These are phyloP conservation scores for Aureobasidium subglaciale DNA, from an alignment of 2,329 filamentous ascomycete genomes.

Conservation along the genomic window DNA sequence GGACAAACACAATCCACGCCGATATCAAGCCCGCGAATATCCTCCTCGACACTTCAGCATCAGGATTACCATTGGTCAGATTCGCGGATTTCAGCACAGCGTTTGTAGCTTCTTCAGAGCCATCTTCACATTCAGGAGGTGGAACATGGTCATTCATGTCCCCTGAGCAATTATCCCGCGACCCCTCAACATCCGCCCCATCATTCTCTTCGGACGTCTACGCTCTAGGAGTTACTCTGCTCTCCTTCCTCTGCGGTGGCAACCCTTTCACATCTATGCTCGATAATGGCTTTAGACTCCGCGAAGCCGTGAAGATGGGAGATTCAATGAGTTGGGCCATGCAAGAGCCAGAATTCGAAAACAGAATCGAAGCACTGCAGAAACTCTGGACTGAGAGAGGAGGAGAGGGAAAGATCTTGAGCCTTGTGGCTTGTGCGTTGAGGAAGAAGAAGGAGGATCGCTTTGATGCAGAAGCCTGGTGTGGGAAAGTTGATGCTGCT, in stretches of 20 bases:
- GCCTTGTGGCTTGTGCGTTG: slow-evolving; percentile 34
- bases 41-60: slow-evolving; percentile 27
- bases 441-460: slow-evolving; percentile 29
- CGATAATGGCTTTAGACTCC: slow-evolving; percentile 35
- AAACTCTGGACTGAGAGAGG: slow-evolving; percentile 20
- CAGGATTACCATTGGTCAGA: slow-evolving; percentile 23
- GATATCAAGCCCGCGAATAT: slow-evolving; percentile 45
- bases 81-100: slow-evolving; percentile 41
- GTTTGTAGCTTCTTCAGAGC: slow-evolving; percentile 35
- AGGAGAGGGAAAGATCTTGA: slow-evolving; percentile 24
- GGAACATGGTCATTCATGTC: slow-evolving; percentile 43
- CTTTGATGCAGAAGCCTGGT: slow-evolving; percentile 24
- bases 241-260: slow-evolving; percentile 36
- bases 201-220: slow-evolving; percentile 37
- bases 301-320: slow-evolving; percentile 39
- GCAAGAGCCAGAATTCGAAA: slow-evolving; percentile 29
- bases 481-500: not conserved
- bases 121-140: slow-evolving; percentile 19
- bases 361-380: slow-evolving; percentile 27
- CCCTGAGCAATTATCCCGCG: slow-evolving; percentile 26
- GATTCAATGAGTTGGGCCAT: slow-evolving; percentile 34
- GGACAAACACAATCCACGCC: slow-evolving; percentile 33
- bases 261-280: slow-evolving; percentile 34
- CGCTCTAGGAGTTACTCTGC: slow-evolving; percentile 38
- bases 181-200: slow-evolving; percentile 24